Conservation (phyloP, 2,329 filamentous ascomycete species). For the Diaporthe amygdali region DNA sequence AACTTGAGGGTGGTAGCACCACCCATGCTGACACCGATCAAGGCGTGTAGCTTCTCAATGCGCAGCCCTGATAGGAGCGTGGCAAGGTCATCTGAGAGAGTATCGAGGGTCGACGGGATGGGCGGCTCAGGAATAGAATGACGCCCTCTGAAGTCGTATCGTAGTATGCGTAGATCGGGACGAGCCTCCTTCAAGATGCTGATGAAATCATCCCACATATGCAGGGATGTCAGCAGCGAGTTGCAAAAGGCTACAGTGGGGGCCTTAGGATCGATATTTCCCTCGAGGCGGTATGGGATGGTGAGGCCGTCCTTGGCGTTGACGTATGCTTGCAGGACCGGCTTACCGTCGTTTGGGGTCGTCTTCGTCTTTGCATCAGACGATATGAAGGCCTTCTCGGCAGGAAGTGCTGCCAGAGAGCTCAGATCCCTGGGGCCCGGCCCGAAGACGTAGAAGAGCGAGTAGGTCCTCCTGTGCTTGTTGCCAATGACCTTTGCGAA, state of each 20-base stretch:
- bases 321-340: slow-evolving; percentile 70
- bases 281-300: slow-evolving; percentile 78
- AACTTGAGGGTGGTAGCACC: slow-evolving; percentile 79
- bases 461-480: slow-evolving; percentile 66
- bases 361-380: slow-evolving; percentile 63
- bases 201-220: slow-evolving; percentile 83
- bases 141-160: slow-evolving; percentile 79
- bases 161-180: slow-evolving; percentile 73
- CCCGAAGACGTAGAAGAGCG: slow-evolving; percentile 81
- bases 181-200: slow-evolving; percentile 62
- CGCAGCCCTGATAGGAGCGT: slow-evolving; percentile 72
- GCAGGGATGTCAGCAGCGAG: slow-evolving; percentile 77
- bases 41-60: slow-evolving; percentile 66
- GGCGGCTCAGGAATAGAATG: slow-evolving; percentile 52
- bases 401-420: slow-evolving; percentile 56
- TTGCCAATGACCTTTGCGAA: slow-evolving; percentile 62
- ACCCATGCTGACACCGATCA: slow-evolving; percentile 82
- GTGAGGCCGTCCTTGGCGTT: slow-evolving; percentile 70
- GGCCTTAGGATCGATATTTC: slow-evolving; percentile 67
- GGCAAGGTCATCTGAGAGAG: slow-evolving; percentile 71
- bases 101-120: slow-evolving; percentile 62
- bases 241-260: slow-evolving; percentile 80
- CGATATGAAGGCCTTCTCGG: slow-evolving; percentile 54
- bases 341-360: slow-evolving; percentile 47
- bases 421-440: slow-evolving; percentile 72